phyloP scores from a whole-genome alignment of 2,329 filamentous ascomycete species.

The Aspergillus candidus region DNA sequence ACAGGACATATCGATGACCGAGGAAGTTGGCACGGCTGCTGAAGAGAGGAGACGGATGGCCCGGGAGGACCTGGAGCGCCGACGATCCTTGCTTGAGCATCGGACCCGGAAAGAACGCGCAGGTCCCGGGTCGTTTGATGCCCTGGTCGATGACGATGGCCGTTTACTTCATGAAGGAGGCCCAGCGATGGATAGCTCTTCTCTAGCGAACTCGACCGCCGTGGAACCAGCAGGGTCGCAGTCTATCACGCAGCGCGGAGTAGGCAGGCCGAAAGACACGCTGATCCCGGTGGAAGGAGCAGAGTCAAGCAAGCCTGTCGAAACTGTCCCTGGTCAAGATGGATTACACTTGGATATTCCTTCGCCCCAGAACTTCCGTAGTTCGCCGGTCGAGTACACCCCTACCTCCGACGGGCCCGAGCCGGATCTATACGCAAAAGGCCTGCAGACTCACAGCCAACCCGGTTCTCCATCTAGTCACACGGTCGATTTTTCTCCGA shows the following conservation, averaged over 20 bases:
- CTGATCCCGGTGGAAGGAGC: constrained; percentile 6
- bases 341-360: constrained; percentile 24
- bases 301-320: constrained; percentile 7
- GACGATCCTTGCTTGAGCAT: constrained; percentile 35
- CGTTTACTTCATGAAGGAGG: constrained; percentile 20
- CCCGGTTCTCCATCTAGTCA: constrained; percentile 20
- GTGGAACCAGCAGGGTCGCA: constrained; percentile 27
- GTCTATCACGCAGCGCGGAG: constrained; percentile 18
- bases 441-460: no score
- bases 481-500: constrained; percentile 27
- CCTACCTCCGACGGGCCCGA: constrained; percentile 40
- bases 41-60: constrained; percentile 40
- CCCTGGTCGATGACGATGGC: constrained; percentile 41
- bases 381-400: constrained; percentile 40
- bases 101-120: constrained; percentile 21
- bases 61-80: constrained; percentile 42
- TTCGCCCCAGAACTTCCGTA: constrained; percentile 36
- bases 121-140: constrained; percentile 36
- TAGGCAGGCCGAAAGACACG: constrained; percentile 12
- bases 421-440: background rate
- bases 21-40: constrained; percentile 40
- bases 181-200: constrained; percentile 6
- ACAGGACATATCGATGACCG: constrained; percentile 44
- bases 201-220: constrained; percentile 32
- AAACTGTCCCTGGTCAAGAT: constrained; percentile 13